A percentile compares a stretch with the other conserved stretches of the same genome.
Evolutionary conservation across 139 green algal species (phyloP).

Genomic region (Nannochloris sp.): DNA sequence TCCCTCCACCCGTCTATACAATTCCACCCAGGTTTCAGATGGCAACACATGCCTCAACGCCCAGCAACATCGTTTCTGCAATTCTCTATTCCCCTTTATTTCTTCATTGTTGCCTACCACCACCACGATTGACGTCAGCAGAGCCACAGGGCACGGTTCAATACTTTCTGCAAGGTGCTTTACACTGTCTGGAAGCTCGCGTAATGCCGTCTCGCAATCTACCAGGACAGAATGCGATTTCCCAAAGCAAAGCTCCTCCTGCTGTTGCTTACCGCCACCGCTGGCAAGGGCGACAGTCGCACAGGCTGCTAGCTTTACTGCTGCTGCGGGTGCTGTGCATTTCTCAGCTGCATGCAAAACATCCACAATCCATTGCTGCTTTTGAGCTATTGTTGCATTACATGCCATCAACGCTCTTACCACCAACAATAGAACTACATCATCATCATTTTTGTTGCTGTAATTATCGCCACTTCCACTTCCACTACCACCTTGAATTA

Average conservation of each 20-base stretch:
- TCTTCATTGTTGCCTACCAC: neutral
- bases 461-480: too few relatives aligned
- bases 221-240: neutral
- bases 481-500: neutral
- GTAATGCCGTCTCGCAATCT: neutral
- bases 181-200: neutral
- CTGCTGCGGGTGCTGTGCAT: neutral
- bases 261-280: too few relatives aligned
- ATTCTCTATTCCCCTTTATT: neutral
- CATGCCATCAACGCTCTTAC: neutral
- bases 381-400: neutral
- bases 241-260: neutral
- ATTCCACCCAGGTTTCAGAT: neutral
- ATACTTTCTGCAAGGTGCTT: too few relatives aligned
- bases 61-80: neutral
- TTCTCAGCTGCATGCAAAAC: neutral
- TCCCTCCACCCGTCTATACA: neutral
- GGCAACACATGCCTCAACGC: neutral
- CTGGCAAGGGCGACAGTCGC: neutral
- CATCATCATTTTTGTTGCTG: neutral
- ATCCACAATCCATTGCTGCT: neutral
- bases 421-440: neutral
- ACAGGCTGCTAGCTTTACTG: slow-evolving; percentile 4
- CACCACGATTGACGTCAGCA: neutral
- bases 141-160: too few relatives aligned